Base-by-base conservation (phyloP, 352 stramenopile species). In the Phytophthora tubulina region DNA sequence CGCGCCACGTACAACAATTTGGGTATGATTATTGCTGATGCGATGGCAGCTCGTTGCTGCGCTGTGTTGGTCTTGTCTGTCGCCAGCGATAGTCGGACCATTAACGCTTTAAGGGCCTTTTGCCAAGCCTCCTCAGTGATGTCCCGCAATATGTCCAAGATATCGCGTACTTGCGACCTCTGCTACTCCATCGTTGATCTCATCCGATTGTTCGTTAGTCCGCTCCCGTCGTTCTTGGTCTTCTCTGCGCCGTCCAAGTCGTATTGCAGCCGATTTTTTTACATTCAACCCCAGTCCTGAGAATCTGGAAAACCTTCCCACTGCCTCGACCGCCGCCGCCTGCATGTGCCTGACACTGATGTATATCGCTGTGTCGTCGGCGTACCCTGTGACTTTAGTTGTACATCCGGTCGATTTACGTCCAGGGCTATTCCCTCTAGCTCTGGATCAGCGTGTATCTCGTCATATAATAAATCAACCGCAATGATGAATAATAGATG, bases 51-150 rank as follows among this genome's bases (percentile, higher is more conserved):
- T 21, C 42, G 30, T 35, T 63, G 42, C 11, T 21, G 13, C 1
- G 30, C 44, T 14, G 56, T 38, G n/a, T 46, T 63, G 4, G 56
- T 63, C 17, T 63, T 63, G 4, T 3, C 11, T n/a, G 14, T 15
- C 3, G 56, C 44, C 1, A 63, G 41, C 4, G n/a, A 3, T 6
- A 63, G 15, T 17, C 42, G 8, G 10, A 21, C 44, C 21, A 27
- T 27, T 27, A 27, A 27, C 21, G 21, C 21, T 27, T 1, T 4
- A 5, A 54, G 46, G 5, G 42, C 56, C 27, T 39, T 53, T 5
- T 15, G 6, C 56, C 44, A 63, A n/a, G 44, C 44, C 10, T 33
- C 39, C 4, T 51, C 27, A 3, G 30, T 62, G 7, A 30, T 52
- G 11, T 51, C 17, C 30, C 10, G 50, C 33, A 15, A 31, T 33